Percentiles rank a stretch among this genome's conserved stretches.
Evolutionary conservation across 2,329 filamentous ascomycete species (phyloP).

Genomic region (Aspergillus brasiliensis): DNA sequence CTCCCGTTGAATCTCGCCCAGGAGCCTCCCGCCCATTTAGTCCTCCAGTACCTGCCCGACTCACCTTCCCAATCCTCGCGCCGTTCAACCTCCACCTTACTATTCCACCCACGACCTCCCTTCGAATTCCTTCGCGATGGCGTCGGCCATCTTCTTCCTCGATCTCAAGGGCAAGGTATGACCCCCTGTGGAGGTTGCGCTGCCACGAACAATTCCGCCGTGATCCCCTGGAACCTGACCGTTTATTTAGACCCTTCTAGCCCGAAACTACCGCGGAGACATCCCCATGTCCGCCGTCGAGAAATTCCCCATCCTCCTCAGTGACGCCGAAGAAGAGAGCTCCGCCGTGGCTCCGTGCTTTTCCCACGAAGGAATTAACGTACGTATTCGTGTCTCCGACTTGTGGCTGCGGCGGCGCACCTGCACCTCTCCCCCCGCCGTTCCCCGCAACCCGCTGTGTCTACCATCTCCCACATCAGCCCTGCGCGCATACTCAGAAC

Average conservation of each 20-base stretch:
- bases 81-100: slow-evolving; percentile 16
- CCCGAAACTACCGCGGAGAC: slow-evolving; percentile 96
- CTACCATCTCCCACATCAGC: neutral
- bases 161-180: slow-evolving; percentile 98
- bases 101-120: slow-evolving; percentile 10
- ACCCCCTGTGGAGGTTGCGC: neutral
- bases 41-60: slow-evolving; percentile 10
- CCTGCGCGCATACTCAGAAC: neutral
- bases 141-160: slow-evolving; percentile 96
- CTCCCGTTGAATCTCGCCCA: slow-evolving; percentile 19
- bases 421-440: slow-evolving; percentile 12
- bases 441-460: slow-evolving; percentile 21
- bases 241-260: slow-evolving; percentile 78
- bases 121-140: slow-evolving; percentile 64
- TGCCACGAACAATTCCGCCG: slow-evolving; percentile 4
- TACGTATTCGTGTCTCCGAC: slow-evolving; percentile 50
- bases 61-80: neutral
- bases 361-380: slow-evolving; percentile 97
- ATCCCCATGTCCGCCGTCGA: slow-evolving; percentile 99
- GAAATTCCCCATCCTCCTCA: slow-evolving; percentile 93
- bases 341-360: slow-evolving; percentile 97
- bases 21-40: slow-evolving; percentile 11
- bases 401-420: slow-evolving; percentile 7
- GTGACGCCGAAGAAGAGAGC: slow-evolving; percentile 98
- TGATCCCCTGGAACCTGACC: slow-evolving; percentile 21